phyloP scores from a whole-genome alignment of 2,329 filamentous ascomycete genomes.

The Dryadomyces quercivorus region DNA sequence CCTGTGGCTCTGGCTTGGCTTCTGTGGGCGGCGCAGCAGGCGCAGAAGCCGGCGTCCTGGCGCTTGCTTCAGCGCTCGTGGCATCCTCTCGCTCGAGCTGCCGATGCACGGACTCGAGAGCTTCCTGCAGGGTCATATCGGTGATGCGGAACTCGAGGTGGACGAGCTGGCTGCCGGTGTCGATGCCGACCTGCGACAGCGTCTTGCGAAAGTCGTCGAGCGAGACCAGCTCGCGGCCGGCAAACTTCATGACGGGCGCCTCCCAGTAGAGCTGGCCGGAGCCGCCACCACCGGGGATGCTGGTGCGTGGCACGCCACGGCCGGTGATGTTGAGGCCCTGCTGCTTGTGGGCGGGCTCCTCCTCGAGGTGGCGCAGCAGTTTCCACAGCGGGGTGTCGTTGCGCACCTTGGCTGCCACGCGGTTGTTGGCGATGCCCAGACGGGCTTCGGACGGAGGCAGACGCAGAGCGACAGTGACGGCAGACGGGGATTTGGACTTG shows the following conservation, averaged over 20 bases:
- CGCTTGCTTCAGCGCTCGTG: slow-evolving; percentile 21
- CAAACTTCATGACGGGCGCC: slow-evolving; percentile 70
- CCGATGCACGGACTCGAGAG: slow-evolving; percentile 59
- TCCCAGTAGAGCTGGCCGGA: slow-evolving; percentile 80
- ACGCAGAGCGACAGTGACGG: slow-evolving; percentile 81
- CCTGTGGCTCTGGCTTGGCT: background rate
- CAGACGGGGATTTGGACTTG: slow-evolving; percentile 71
- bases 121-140: slow-evolving; percentile 68
- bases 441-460: slow-evolving; percentile 60
- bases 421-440: slow-evolving; percentile 44
- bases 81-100: slow-evolving; percentile 52
- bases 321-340: slow-evolving; percentile 69
- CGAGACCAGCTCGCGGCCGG: slow-evolving; percentile 65
- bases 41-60: background rate
- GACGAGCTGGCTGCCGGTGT: slow-evolving; percentile 69
- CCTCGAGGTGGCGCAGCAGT: slow-evolving; percentile 81
- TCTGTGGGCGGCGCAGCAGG: slow-evolving; percentile 1
- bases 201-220: slow-evolving; percentile 84
- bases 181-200: slow-evolving; percentile 74
- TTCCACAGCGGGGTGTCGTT: slow-evolving; percentile 85
- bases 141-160: slow-evolving; percentile 66
- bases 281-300: slow-evolving; percentile 34
- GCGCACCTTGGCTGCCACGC: slow-evolving; percentile 73
- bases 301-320: slow-evolving; percentile 56
- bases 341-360: slow-evolving; percentile 49